Conservation (phyloP, 805 yeast species). For the Hanseniaspora singularis region DNA sequence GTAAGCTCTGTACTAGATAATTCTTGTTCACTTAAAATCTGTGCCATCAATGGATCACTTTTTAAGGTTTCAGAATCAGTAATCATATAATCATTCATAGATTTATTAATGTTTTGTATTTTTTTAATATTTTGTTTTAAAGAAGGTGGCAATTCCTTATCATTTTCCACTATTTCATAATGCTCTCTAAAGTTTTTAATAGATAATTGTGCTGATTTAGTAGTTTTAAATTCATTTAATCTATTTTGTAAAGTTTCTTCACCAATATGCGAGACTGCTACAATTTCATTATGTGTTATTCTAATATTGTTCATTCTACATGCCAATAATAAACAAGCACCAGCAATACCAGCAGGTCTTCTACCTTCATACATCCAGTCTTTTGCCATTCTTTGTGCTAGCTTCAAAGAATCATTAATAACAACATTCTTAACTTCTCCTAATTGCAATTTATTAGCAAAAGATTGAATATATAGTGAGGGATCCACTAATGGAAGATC, state of each 20-base stretch:
- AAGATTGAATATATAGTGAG: conserved; percentile 82
- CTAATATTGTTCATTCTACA: conserved; percentile 94
- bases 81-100: conserved; percentile 24
- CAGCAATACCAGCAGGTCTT: conserved; percentile 97
- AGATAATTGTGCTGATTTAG: conserved; percentile 61
- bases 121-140: conserved; percentile 48
- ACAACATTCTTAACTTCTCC: conserved; percentile 65
- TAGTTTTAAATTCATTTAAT: conserved; percentile 71
- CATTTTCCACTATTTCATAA: conserved; percentile 26
- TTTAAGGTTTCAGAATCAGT: conserved; percentile 32
- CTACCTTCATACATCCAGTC: conserved; percentile 97
- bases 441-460: conserved; percentile 75
- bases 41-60: conserved; percentile 35
- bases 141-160: conserved; percentile 67
- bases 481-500: conserved; percentile 86
- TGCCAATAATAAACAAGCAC: conserved; percentile 85
- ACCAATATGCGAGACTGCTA: conserved; percentile 89
- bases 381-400: conserved; percentile 81
- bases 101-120: conserved; percentile 34
- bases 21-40: conserved; percentile 35
- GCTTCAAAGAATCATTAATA: conserved; percentile 70
- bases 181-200: conserved; percentile 57
- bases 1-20: conserved; percentile 37
- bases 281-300: conserved; percentile 84
- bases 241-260: conserved; percentile 87